Base-by-base conservation (phyloP, 2,329 filamentous ascomycete species). In the Ceratocystis papillata region DNA sequence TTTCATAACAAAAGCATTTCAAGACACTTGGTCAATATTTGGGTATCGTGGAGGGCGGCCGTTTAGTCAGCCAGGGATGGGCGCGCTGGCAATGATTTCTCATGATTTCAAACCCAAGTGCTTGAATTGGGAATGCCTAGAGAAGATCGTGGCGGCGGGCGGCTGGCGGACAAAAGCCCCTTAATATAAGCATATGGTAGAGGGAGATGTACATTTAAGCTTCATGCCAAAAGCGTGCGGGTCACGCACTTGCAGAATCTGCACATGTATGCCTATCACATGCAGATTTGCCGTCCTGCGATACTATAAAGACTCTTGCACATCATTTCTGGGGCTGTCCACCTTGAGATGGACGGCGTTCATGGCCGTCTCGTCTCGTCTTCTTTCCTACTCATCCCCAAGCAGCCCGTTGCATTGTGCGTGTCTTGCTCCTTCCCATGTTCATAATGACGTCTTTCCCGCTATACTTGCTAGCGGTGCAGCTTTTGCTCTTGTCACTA, bases 11-110 rank as follows among this genome's bases (percentile, higher is more conserved):
- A 33, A 59, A 37, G 55, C 17, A 37, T n/a, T 59, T 59, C 28
- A 30, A 59, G 55, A 59, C 55, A 59, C 37, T 59, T 10, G 2
- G 7, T 15, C 55, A 59, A 59, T 59, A 37, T 59, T 41, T 30
- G 28, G 2, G 7, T 7, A 30, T n/a, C 55, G 8, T 33, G 28
- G 55, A 59, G 55, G 15, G 12, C 55, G 17, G 28, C 15, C 28
- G 15, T 30, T 8, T n/a, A 17, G 17, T 28, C 22, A 28, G 15
- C 15, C 8, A 59, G 55, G 28, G 28, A 59, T 15, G 33, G 12
- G 2, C 22, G 7, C 48, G n/a, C 48, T 3, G 48, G 30, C 20
- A 15, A 5, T 20, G 25, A 10, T 25, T 12, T 4, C 22, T 37
- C 5, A 2, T 8, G 15, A 22, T 25, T 12, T 4, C 22, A 53